Conservation (phyloP, 1,284 basidiomycete species). For the Neotropicomus parvogracilis region DNA sequence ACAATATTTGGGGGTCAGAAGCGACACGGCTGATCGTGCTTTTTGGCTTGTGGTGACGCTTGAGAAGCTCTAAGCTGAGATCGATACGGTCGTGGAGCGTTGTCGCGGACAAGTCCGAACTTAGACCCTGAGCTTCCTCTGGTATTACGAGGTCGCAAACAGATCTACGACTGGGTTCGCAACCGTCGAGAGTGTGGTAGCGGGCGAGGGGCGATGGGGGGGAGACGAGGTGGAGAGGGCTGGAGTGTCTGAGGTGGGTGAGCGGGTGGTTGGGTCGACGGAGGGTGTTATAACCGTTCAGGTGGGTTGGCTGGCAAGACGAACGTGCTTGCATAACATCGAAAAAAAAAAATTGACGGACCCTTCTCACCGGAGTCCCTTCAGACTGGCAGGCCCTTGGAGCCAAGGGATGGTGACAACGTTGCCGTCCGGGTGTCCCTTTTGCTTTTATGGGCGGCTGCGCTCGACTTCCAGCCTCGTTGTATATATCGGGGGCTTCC, state of each 20-base stretch:
- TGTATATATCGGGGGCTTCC: constrained; percentile 31
- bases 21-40: constrained; percentile 41
- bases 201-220: constrained; percentile 25
- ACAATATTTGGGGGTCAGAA: constrained; percentile 59
- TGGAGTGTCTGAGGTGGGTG: constrained; percentile 3
- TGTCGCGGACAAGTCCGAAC: constrained; percentile 34
- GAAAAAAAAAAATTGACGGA: constrained; percentile 1
- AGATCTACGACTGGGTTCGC: constrained; percentile 15
- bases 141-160: constrained; percentile 33
- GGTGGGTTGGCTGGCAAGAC: constrained; percentile 24
- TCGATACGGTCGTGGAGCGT: constrained; percentile 31
- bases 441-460: constrained; percentile 32
- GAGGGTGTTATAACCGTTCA: constrained; percentile 18
- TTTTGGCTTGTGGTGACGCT: constrained; percentile 60
- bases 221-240: neutral
- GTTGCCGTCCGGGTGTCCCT: constrained; percentile 8
- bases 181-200: constrained; percentile 4
- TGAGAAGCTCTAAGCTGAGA: constrained; percentile 36
- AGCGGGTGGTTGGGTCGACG: constrained; percentile 17
- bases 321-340: constrained; percentile 35
- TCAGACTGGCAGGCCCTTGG: neutral
- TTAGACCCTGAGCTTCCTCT: constrained; percentile 25
- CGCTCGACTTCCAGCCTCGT: constrained; percentile 18
- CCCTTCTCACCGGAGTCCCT: constrained; percentile 10
- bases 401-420: constrained; percentile 16